Evolutionary conservation across 208 protist species (phyloP), one percentile per base, ranked within the genome.

Genomic region (Acanthamoeba castellanii): DNA sequence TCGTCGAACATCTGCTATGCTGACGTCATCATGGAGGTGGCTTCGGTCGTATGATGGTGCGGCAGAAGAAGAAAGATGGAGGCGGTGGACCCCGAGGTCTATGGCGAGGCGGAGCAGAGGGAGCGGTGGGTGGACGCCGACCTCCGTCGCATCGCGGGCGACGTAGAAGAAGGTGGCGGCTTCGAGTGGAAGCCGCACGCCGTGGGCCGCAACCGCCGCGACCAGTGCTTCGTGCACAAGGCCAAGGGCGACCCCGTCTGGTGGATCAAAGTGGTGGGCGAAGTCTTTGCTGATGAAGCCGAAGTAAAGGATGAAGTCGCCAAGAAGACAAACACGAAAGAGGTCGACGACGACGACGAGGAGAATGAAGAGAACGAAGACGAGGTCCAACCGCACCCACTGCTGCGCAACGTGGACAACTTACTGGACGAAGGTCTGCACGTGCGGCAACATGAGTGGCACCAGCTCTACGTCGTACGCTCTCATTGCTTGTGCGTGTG

Each of bases 221-320:
- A 89, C 82, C 47, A 27, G 57, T 68, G 82, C 82, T 89, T 68
- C 27, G 82, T 89, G n/a, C 57, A 61, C 32, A 52, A 32, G 82
- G 42, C 27, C 16, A 34, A 30, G 34, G 82, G 82, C 47, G 82
- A 89, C 82, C 57, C 82, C 50, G 57, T 89, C 20, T 89, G 82
- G 82, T 89, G 82, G 82, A 89, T 89, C 27, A 89, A 89, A 27
- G 82, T 89, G 27, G 82, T 89, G 25, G 82, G 82, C 82, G n/a
- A 89, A 30, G 82, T 89, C 25, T 3, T 30, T 25, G 22, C 0
- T 4, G 45, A 47, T 11, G 45, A 47, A 47, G 45, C 1, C 8
- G 45, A 47, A 59, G 52, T 59, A 22, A 22, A 14, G 3, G 52
- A 22, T 22, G 50, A 57, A 11, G 50, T 1, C 50, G 52, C 52